Percentiles rank a stretch among this genome's conserved stretches.
Conservation (phyloP, 2,329 filamentous ascomycete genomes). For the Ophiostoma ulmi region DNA sequence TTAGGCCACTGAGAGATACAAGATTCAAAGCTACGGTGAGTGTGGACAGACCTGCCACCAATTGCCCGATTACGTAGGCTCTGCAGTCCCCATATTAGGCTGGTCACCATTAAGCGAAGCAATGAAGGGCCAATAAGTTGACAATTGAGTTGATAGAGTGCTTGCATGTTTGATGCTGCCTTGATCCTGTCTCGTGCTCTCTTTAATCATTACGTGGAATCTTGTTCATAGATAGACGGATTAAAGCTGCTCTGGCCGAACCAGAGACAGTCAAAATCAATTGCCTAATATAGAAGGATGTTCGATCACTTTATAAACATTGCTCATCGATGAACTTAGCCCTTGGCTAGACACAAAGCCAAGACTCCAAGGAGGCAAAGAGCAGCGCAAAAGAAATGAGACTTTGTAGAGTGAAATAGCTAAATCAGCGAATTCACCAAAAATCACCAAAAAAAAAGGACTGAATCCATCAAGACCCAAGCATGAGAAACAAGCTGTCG, state of each 20-base stretch:
- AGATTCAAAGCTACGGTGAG: not conserved
- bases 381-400: conserved; percentile 17
- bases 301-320: conserved; percentile 2
- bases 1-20: no score
- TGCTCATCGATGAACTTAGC: not conserved
- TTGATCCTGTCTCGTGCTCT: no score
- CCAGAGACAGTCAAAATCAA: not conserved
- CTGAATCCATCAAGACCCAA: not conserved
- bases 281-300: not conserved
- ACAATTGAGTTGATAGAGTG: no score
- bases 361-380: conserved; percentile 20
- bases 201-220: no score
- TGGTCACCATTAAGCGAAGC: no score
- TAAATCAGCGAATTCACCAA: not conserved
- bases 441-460: not conserved
- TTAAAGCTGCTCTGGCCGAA: no score
- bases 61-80: conserved; percentile 8
- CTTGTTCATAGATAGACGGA: no score
- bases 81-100: not conserved
- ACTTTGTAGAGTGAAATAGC: not conserved
- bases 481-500: no score
- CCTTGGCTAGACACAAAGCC: conserved; percentile 13
- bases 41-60: not conserved
- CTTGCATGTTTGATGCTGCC: no score
- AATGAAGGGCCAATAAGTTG: no score